A percentile compares a stretch with the other conserved stretches of the same genome.
Evolutionary conservation across 352 stramenopile genomes (phyloP).

Genomic region (Discostella stelligera): DNA sequence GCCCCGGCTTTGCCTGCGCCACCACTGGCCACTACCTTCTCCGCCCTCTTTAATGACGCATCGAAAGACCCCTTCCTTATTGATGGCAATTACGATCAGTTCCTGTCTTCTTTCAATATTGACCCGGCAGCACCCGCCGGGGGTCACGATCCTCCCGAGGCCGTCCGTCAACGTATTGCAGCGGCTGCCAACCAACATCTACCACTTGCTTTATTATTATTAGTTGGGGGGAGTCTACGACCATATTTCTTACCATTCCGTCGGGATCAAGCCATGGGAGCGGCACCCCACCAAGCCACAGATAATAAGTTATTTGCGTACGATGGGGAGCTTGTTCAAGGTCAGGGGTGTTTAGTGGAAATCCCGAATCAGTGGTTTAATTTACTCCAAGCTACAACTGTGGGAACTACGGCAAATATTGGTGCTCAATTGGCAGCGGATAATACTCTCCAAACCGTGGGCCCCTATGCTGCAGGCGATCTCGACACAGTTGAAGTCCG

Average conservation of each 20-base stretch:
- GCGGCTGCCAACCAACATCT: background rate
- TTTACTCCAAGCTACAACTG: background rate
- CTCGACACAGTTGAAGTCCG: background rate
- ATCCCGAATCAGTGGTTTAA: background rate
- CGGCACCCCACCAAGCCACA: background rate
- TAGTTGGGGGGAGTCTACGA: background rate
- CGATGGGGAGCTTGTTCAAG: background rate
- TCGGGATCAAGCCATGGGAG: background rate
- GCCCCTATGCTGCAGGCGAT: background rate
- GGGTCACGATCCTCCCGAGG: background rate
- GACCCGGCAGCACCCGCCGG: background rate
- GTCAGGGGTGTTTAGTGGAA: background rate
- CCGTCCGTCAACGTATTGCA: background rate
- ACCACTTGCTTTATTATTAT: background rate
- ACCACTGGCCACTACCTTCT: background rate
- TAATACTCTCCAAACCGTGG: background rate
- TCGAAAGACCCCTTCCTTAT: background rate
- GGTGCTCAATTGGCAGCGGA: background rate
- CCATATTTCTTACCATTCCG: background rate
- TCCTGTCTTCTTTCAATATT: slow-evolving; percentile 1
- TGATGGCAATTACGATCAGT: background rate
- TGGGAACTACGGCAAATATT: background rate
- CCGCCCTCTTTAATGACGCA: background rate
- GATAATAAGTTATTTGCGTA: slow-evolving; percentile 5
- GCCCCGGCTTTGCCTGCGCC: background rate